phyloP scores from a whole-genome alignment of 106 monocot species.

The Allium fistulosum region DNA sequence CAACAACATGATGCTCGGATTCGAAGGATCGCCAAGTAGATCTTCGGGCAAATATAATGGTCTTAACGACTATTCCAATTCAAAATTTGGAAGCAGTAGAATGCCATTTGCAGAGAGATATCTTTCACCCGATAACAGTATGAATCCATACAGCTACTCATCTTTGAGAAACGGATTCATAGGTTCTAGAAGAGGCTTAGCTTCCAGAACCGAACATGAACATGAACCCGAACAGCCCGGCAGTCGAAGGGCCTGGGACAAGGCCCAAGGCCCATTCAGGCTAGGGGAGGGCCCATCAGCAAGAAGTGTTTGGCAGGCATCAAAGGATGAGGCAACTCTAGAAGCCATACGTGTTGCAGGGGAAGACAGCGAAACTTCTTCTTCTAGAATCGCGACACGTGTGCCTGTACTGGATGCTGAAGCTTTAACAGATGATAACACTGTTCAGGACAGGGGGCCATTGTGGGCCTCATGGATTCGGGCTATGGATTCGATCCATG shows the following conservation, averaged over 20 bases:
- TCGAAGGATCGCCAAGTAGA: slow-evolving; percentile 62
- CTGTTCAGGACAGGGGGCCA: slow-evolving; percentile 39
- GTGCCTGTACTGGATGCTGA: slow-evolving; percentile 60
- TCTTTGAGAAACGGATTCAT: slow-evolving; percentile 33
- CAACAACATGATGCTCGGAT: slow-evolving; percentile 46
- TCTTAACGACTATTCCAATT: slow-evolving; percentile 53
- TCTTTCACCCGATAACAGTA: slow-evolving; percentile 45
- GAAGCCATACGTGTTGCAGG: slow-evolving; percentile 97
- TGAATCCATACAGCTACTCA: slow-evolving; percentile 50
- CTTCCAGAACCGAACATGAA: slow-evolving; percentile 46
- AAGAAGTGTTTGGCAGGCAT: slow-evolving; percentile 98
- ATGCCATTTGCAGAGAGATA: slow-evolving; percentile 61
- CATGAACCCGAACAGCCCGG: slow-evolving; percentile 43
- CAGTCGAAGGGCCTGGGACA: slow-evolving; percentile 73
- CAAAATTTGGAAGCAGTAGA: slow-evolving; percentile 51
- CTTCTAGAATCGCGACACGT: slow-evolving; percentile 22
- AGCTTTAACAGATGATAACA: slow-evolving; percentile 41
- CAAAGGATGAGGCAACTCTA: slow-evolving; percentile 95
- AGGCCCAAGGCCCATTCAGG: slow-evolving; percentile 74
- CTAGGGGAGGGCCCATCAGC: slow-evolving; percentile 97
- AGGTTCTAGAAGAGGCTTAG: slow-evolving; percentile 46
- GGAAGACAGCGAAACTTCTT: slow-evolving; percentile 58
- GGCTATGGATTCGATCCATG: slow-evolving; percentile 83
- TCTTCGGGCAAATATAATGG: slow-evolving; percentile 66
- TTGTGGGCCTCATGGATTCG: slow-evolving; percentile 79